Evolutionary conservation across 345 rosid genomes (phyloP), one percentile per base, ranked within the genome.

Genomic region (Mercurialis annua): DNA sequence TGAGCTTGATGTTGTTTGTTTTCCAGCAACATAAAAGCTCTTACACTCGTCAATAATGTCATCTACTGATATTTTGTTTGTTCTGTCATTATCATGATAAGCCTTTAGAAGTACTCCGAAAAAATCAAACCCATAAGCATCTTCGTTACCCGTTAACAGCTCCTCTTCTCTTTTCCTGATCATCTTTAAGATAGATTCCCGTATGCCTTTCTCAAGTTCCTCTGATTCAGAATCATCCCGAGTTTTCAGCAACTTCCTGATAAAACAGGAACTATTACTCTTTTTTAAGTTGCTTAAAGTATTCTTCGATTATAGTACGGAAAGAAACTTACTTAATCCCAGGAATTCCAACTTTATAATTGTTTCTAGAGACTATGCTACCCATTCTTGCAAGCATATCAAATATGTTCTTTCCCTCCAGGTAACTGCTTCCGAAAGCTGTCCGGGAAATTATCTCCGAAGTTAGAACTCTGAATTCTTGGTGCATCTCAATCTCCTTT

Each of bases 41-140:
- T 68, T 68, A 17, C 71, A 68, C 18, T 68, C 71, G 31, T 68
- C 64, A 68, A 68, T n/a, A 20, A 68, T 1, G 46, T 71, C 68
- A 12, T 46, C 49, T 16, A 71, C 21, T 15, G 74, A 42, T 47
- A 71, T 71, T 18, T 29, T 54, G 46, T 71, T 63, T 0, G 55
- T 16, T 26, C 30, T 17, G 24, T 71, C 68, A 27, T 18, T 12
- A 16, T 55, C 62, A 46, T 54, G 68, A 30, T 63, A 10, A 63
- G 48, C 74, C n/a, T 44, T 42, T 24, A 71, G 12, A 10, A 71
- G 68, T 40, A 44, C 16, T 54, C 74, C 74, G 3, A 71, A 63
- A 71, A 71, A 71, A 63, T 71, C 74, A 54, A 12, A 33, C 11
- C 68, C 74, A 24, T 26, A 62, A 43, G 24, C 8, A 3, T 51